These are phyloP conservation scores for Silene vulgaris DNA, from an alignment of 179 eudicot species.

Conservation along the genomic window DNA sequence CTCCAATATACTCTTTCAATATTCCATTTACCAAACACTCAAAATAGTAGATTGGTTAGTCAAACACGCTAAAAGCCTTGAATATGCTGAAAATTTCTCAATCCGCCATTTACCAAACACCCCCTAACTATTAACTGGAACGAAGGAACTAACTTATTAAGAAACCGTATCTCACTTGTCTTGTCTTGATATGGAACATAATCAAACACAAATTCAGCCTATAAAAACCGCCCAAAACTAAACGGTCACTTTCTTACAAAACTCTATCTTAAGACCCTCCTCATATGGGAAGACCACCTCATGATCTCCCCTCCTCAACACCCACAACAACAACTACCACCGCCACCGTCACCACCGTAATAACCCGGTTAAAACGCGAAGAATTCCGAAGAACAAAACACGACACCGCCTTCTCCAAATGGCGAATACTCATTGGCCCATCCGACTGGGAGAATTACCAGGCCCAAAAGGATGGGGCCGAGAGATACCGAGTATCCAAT, in stretches of 20 bases:
- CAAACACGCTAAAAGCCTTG: no score
- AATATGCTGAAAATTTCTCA: no score
- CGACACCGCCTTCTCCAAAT: slow-evolving; percentile 61
- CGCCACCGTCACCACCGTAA: slow-evolving; percentile 11
- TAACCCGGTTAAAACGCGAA: slow-evolving; percentile 53
- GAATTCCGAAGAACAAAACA: slow-evolving; percentile 69
- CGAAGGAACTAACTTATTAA: no score
- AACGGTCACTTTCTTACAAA: slow-evolving; percentile 29
- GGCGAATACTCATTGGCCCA: slow-evolving; percentile 81
- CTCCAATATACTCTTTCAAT: no score
- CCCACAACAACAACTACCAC: slow-evolving; percentile 4
- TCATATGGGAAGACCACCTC: slow-evolving; percentile 22
- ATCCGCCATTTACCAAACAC: no score
- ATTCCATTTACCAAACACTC: no score
- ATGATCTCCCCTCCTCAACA: slow-evolving; percentile 12
- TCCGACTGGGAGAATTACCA: slow-evolving; percentile 63
- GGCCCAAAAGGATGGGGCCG: slow-evolving; percentile 58
- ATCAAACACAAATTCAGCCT: background rate
- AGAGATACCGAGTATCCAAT: slow-evolving; percentile 64
- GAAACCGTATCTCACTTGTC: no score
- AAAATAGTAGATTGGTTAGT: no score
- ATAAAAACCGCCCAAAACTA: slow-evolving; percentile 16
- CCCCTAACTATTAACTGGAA: no score
- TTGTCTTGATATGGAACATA: background rate
- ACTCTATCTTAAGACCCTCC: background rate